Conservation (phyloP, 768 basidiomycete species). For the Heimioporus sp. region DNA sequence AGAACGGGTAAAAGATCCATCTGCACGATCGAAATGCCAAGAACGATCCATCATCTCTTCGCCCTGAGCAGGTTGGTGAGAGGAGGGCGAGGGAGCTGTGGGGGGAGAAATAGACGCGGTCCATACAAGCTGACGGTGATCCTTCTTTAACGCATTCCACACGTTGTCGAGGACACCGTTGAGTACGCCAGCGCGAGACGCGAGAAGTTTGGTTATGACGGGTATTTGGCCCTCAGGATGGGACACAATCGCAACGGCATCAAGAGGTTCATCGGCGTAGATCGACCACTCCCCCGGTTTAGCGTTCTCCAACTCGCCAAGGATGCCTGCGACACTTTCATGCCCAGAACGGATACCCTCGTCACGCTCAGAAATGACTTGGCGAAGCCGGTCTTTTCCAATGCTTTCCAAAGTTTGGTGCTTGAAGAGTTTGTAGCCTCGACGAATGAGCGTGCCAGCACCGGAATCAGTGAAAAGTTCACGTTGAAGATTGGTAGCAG, state of each 20-base stretch:
- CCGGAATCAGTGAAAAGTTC: conserved; percentile 99
- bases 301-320: conserved; percentile 56
- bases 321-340: conserved; percentile 83
- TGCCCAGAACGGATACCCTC: conserved; percentile 83
- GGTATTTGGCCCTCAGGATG: conserved; percentile 88
- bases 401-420: conserved; percentile 77
- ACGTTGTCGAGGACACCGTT: conserved; percentile 98
- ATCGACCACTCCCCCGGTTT: conserved; percentile 86
- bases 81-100: conserved; percentile 1
- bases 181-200: conserved; percentile 84
- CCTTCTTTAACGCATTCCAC: conserved; percentile 93
- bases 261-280: conserved; percentile 98
- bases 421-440: conserved; percentile 97
- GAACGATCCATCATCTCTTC: conserved; percentile 83
- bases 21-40: conserved; percentile 99
- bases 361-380: conserved; percentile 94
- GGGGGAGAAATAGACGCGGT: conserved; percentile 67
- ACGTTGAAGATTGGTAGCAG: conserved; percentile 87
- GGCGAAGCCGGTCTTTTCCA: conserved; percentile 91
- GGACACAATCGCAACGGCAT: conserved; percentile 91
- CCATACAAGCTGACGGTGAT: conserved; percentile 94
- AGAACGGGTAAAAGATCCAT: conserved; percentile 94
- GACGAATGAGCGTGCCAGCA: conserved; percentile 95
- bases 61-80: conserved; percentile 39
- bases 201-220: conserved; percentile 89